These are phyloP conservation scores for Isabelozyma pseudorhagii DNA, from an alignment of 805 yeast genomes.

Conservation along the genomic window DNA sequence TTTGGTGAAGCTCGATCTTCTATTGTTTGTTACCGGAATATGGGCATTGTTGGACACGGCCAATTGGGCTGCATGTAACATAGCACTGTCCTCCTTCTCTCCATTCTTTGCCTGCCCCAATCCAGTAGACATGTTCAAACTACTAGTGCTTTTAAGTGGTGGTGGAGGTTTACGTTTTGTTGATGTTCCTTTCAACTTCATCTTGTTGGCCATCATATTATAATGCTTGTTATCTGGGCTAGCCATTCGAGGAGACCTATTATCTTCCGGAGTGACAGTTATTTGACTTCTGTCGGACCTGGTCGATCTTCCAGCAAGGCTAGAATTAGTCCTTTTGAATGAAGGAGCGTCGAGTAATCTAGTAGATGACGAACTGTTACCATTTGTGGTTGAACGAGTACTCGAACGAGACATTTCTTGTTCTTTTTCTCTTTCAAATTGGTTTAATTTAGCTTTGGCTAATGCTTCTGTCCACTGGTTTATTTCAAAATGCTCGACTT, in stretches of 20 bases:
- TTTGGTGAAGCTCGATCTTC: constrained; percentile 37
- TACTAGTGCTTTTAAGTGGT: constrained; percentile 13
- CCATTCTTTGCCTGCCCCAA: constrained; percentile 13
- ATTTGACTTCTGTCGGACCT: constrained; percentile 1
- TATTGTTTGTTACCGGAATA: constrained; percentile 15
- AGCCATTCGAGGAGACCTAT: constrained; percentile 1
- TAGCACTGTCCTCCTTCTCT: constrained; percentile 18
- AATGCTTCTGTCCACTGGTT: constrained; percentile 57
- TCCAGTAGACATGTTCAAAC: constrained; percentile 30
- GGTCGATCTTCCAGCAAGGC: background rate
- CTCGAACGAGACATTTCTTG: background rate
- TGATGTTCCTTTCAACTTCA: constrained; percentile 10
- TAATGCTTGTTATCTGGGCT: constrained; percentile 8
- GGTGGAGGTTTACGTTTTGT: constrained; percentile 31
- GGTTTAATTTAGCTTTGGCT: constrained; percentile 45
- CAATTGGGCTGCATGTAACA: constrained; percentile 42
- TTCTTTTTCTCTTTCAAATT: constrained; percentile 41
- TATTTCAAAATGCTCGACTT: constrained; percentile 50
- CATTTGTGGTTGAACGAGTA: background rate
- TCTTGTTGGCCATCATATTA: constrained; percentile 11
- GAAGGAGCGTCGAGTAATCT: constrained; percentile 20
- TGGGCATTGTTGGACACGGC: constrained; percentile 35
- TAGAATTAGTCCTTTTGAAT: constrained; percentile 1
- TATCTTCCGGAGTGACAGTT: background rate
- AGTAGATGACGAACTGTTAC: constrained; percentile 12